Evolutionary conservation across 1,284 basidiomycete genomes (phyloP), one percentile per base, ranked within the genome.

Genomic region (Puccinia horiana): DNA sequence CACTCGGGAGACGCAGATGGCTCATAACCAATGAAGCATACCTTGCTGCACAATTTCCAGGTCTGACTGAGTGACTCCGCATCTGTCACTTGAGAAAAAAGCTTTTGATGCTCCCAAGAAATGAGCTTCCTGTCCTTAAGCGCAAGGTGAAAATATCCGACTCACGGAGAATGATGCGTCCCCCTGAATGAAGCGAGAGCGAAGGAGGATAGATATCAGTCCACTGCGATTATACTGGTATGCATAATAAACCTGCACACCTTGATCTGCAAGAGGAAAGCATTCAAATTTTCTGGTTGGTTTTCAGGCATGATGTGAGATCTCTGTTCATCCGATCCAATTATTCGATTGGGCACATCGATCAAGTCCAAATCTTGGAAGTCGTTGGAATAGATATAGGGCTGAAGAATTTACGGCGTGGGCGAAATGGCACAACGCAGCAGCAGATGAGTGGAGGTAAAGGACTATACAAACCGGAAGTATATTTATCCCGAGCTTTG

Each of bases 1-100:
- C 20, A n/a, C 42, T 52, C 1, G 35, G 37, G 47, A 73, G 47
- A 54, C 29, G n/a, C 14, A 47, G 29, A 18, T 4, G 32, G 44
- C 70, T 70, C 42, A 29, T 20, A 54, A 35, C 1, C 23, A n/a
- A 47, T n/a, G n/a, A n/a, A n/a, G n/a, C n/a, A n/a, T n/a, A 80
- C 78, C 78, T 80, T 80, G 67, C 49, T 80, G 42, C 78, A 80
- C 29, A 80, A n/a, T 40, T 80, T 80, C 78, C 78, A 80, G 26
- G 69, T 80, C 47, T 73, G 35, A 23, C 78, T 80, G 35, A 80
- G 54, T 20, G 78, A 80, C 54, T 80, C 78, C 29, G 18, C 78
- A 61, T 80, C 78, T 9, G 78, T 73, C 16, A 80, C 78, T 72
- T 80, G 78, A 47, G 78, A 80, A 47, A 80, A 72, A 42, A 80